These are phyloP conservation scores for Lepidium sativum DNA, from an alignment of 345 rosid genomes.

Conservation along the genomic window DNA sequence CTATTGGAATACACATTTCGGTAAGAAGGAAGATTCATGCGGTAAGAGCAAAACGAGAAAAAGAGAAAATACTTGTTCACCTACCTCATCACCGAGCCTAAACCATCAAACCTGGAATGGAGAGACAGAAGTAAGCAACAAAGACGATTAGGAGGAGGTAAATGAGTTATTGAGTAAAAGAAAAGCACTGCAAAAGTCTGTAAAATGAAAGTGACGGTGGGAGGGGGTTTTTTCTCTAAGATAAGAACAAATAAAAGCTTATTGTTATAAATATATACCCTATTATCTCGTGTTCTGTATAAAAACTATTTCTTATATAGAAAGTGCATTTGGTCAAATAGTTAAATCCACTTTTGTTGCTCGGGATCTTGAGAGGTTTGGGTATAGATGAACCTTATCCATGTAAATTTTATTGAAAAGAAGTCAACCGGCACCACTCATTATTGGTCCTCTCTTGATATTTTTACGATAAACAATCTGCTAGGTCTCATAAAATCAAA, in stretches of 20 bases:
- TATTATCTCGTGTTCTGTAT: not conserved
- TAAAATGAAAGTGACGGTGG: not conserved
- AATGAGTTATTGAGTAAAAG: too few species aligned
- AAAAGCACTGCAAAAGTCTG: not conserved
- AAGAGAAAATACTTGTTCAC: not conserved
- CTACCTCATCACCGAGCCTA: not conserved
- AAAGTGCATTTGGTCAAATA: too few species aligned
- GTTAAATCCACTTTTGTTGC: too few species aligned
- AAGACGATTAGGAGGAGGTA: too few species aligned
- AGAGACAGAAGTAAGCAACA: not conserved
- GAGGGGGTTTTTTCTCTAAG: too few species aligned
- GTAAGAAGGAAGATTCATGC: constrained; percentile 17
- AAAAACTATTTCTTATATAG: too few species aligned
- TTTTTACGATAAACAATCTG: not conserved
- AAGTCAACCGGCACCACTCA: not conserved
- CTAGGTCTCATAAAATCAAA: not conserved
- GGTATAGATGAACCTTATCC: too few species aligned
- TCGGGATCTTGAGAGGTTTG: too few species aligned
- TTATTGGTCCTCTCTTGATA: not conserved
- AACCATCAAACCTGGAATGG: not conserved
- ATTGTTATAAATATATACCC: not conserved
- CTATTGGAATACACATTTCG: constrained; percentile 35
- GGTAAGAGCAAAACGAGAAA: constrained; percentile 4
- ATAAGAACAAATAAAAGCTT: not conserved
- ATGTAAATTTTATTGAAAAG: too few species aligned